Percentiles rank a stretch among this genome's conserved stretches.
phyloP scores from a whole-genome alignment of 768 basidiomycete genomes.

The Lentinula detonsa region DNA sequence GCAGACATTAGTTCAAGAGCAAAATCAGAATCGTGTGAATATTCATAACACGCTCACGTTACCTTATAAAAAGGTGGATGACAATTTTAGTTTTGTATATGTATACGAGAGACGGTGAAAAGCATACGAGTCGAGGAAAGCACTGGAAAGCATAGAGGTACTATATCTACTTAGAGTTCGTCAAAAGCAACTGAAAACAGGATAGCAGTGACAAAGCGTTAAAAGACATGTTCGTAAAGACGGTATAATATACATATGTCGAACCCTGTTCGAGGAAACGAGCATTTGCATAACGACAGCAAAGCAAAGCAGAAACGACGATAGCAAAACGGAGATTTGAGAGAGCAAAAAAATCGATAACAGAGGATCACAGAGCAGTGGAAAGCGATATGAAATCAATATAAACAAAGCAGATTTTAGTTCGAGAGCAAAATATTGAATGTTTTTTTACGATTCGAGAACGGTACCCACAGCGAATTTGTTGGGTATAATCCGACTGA shows the following conservation, averaged over 20 bases:
- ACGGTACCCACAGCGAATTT: not conserved
- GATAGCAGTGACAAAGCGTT: not conserved
- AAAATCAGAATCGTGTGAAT: no score
- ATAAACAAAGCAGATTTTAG: slow-evolving; percentile 12
- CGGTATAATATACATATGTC: slow-evolving; percentile 9
- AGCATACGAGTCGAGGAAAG: slow-evolving; percentile 2
- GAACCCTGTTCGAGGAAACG: not conserved
- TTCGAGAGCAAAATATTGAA: not conserved
- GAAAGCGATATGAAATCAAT: slow-evolving; percentile 14
- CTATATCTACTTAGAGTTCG: slow-evolving; percentile 3
- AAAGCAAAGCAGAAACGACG: slow-evolving; percentile 7
- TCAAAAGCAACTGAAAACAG: slow-evolving; percentile 3
- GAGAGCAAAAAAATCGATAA: not conserved
- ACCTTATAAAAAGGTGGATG: not conserved
- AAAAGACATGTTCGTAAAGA: slow-evolving; percentile 3
- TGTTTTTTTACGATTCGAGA: not conserved
- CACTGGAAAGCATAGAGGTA: slow-evolving; percentile 1
- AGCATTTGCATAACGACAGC: not conserved
- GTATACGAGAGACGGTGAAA: not conserved
- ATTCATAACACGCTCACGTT: no score
- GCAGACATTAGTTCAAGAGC: not conserved
- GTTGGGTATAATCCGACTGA: slow-evolving; percentile 15
- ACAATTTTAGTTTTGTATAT: no score
- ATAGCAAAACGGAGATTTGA: slow-evolving; percentile 6
- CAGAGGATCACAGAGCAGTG: not conserved